A percentile compares a stretch with the other conserved stretches of the same genome.
Evolutionary conservation across 83 land plant species (phyloP).

Genomic region (Isoetes engelmannii): DNA sequence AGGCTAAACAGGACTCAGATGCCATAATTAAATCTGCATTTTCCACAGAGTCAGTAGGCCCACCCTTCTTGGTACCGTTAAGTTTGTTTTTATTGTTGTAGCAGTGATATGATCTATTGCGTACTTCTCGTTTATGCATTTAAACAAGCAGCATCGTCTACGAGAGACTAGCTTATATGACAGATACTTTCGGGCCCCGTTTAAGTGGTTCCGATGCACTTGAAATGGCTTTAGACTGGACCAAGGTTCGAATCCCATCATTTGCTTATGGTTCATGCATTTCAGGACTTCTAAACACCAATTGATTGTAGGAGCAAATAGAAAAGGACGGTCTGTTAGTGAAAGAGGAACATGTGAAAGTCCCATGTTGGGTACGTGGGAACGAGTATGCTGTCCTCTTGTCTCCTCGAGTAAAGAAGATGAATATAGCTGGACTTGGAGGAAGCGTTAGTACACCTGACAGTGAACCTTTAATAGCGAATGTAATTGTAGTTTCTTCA

Average conservation of each 20-base stretch:
- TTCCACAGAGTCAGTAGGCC: neutral
- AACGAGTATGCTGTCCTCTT: constrained; percentile 29
- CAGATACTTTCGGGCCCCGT: constrained; percentile 38
- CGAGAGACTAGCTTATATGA: constrained; percentile 37
- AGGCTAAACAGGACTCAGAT: constrained; percentile 1
- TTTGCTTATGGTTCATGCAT: neutral
- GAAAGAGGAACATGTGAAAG: constrained; percentile 24
- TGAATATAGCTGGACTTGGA: constrained; percentile 29
- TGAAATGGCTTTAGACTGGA: constrained; percentile 30
- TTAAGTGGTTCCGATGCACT: constrained; percentile 30
- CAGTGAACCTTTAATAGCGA: constrained; percentile 18
- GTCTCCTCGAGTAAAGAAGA: constrained; percentile 24
- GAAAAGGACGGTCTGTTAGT: constrained; percentile 25
- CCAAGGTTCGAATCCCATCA: constrained; percentile 8
- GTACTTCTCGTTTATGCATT: neutral
- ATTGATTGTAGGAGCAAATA: constrained; percentile 19
- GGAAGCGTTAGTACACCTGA: constrained; percentile 29
- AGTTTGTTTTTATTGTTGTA: neutral
- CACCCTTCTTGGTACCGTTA: too few species aligned
- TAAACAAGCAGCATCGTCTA: constrained; percentile 14
- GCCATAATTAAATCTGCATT: constrained; percentile 5
- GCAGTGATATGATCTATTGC: neutral
- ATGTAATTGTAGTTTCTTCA: constrained; percentile 32
- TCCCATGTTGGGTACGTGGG: constrained; percentile 35
- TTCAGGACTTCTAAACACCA: neutral